These are phyloP conservation scores for Lachnellula hyalina DNA, from an alignment of 2,329 filamentous ascomycete species.

Conservation along the genomic window DNA sequence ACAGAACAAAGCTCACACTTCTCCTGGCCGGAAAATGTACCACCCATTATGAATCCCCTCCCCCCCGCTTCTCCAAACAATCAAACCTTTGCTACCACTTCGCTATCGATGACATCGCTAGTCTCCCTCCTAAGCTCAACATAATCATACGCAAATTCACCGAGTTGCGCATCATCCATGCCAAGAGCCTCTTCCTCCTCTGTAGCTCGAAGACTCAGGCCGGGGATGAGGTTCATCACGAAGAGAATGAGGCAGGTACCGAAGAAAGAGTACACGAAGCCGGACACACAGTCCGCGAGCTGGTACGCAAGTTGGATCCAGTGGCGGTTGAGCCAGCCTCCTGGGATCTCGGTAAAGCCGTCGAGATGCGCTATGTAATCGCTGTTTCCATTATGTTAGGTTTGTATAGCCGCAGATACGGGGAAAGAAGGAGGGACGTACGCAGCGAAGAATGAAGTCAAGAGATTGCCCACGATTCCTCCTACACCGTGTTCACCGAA, in stretches of 20 bases:
- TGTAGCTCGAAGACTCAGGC: conserved; percentile 65
- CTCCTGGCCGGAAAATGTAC: too few relatives aligned
- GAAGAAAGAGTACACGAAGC: conserved; percentile 72
- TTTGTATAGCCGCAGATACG: background rate
- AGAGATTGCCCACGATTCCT: conserved; percentile 71
- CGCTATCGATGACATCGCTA: background rate
- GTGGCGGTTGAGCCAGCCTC: conserved; percentile 79
- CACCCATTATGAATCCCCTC: background rate
- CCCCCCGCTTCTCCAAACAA: background rate
- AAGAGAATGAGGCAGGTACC: conserved; percentile 76
- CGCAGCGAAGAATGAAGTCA: conserved; percentile 74
- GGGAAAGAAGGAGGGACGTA: background rate
- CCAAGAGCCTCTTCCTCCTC: conserved; percentile 79
- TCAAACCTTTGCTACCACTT: background rate
- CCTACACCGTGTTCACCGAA: conserved; percentile 79
- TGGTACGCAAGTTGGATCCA: conserved; percentile 83
- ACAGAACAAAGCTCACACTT: too few relatives aligned
- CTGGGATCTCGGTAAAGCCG: conserved; percentile 58
- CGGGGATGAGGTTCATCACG: conserved; percentile 72
- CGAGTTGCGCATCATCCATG: conserved; percentile 85
- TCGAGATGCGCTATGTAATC: conserved; percentile 81
- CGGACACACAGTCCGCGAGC: conserved; percentile 72
- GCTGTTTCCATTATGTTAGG: background rate
- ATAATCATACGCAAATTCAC: conserved; percentile 94
- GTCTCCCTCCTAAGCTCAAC: conserved; percentile 53